Percentiles rank a stretch among this genome's conserved stretches.
phyloP scores from a whole-genome alignment of 805 yeast genomes.

The Sugiyamaella americana region DNA sequence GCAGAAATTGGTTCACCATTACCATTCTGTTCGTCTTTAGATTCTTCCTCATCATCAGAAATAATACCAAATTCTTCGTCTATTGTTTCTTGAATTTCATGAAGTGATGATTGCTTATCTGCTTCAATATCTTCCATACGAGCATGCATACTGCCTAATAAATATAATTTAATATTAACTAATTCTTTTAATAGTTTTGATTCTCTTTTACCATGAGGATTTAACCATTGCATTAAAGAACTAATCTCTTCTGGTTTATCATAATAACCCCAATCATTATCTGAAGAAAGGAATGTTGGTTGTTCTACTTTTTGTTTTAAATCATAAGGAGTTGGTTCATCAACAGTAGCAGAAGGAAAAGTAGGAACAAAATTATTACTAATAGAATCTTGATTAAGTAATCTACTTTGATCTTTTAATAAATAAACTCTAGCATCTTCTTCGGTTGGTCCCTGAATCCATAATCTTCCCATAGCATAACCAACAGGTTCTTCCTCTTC shows the following conservation, averaged over 20 bases:
- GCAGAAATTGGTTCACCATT: neutral
- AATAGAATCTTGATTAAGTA: neutral
- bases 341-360: neutral
- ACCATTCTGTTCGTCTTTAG: neutral
- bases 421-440: constrained; percentile 39
- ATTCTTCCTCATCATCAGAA: constrained; percentile 1
- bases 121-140: constrained; percentile 36
- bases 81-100: constrained; percentile 19
- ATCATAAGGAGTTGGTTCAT: neutral
- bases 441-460: constrained; percentile 84
- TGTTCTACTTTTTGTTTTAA: constrained; percentile 20
- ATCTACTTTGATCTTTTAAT: constrained; percentile 9
- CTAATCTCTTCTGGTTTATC: constrained; percentile 58
- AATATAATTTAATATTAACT: constrained; percentile 44
- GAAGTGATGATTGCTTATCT: constrained; percentile 19
- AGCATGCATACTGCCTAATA: constrained; percentile 50
- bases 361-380: neutral
- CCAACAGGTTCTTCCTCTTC: constrained; percentile 10
- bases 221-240: constrained; percentile 56
- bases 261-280: constrained; percentile 61
- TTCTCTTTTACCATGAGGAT: constrained; percentile 72
- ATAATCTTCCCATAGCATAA: constrained; percentile 74
- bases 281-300: constrained; percentile 47
- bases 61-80: constrained; percentile 13
- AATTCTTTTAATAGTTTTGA: constrained; percentile 58